Percentiles rank a stretch among this genome's conserved stretches.
These are phyloP conservation scores for Breynia disticha DNA, from an alignment of 441 rosid species.

Conservation along the genomic window DNA sequence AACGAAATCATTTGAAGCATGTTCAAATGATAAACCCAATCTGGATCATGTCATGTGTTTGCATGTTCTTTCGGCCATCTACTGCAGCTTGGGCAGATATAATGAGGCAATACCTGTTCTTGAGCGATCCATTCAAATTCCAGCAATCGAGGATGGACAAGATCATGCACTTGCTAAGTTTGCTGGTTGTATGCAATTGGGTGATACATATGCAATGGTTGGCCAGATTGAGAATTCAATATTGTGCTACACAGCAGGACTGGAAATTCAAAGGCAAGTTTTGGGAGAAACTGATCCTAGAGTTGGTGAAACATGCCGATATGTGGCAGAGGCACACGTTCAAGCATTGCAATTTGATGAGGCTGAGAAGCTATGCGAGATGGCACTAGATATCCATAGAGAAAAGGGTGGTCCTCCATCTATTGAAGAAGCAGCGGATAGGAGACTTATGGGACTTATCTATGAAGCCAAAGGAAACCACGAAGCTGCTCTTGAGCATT, in stretches of 20 bases:
- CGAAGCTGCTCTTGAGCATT: constrained; percentile 81
- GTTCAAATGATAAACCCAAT: constrained; percentile 33
- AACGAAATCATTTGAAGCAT: constrained; percentile 47
- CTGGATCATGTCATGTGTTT: constrained; percentile 69
- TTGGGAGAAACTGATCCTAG: constrained; percentile 62
- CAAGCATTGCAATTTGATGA: constrained; percentile 79
- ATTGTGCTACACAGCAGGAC: constrained; percentile 65
- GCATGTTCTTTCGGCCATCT: constrained; percentile 62
- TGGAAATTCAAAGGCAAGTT: constrained; percentile 80
- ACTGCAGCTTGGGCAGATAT: constrained; percentile 55
- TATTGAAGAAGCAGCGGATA: constrained; percentile 76
- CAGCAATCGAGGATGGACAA: constrained; percentile 60
- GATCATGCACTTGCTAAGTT: constrained; percentile 83
- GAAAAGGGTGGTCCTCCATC: constrained; percentile 49
- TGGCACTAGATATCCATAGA: constrained; percentile 67
- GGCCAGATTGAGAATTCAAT: constrained; percentile 83
- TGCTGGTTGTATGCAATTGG: constrained; percentile 94
- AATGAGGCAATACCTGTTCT: constrained; percentile 68
- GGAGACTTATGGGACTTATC: constrained; percentile 79
- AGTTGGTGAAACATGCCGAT: constrained; percentile 75
- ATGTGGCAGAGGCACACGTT: constrained; percentile 72
- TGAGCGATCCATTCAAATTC: constrained; percentile 69
- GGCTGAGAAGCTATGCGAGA: constrained; percentile 62
- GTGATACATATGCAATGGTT: constrained; percentile 69
- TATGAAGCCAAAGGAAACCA: constrained; percentile 69